These are phyloP conservation scores for Alternaria ventricosa DNA, from an alignment of 2,329 filamentous ascomycete genomes.

Conservation along the genomic window DNA sequence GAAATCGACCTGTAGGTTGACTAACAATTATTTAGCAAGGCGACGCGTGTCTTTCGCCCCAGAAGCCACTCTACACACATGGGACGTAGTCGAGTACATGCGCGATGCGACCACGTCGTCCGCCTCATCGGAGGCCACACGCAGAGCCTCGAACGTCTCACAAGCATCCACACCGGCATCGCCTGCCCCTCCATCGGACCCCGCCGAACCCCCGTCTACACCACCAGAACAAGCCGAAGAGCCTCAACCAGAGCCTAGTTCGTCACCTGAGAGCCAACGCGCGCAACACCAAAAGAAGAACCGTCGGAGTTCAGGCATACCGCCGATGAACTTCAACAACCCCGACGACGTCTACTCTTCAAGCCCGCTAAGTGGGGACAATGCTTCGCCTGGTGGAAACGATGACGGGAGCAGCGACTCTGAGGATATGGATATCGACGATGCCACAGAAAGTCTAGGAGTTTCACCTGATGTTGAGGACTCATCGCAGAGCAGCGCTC, in stretches of 20 bases:
- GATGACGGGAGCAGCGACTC: slow-evolving; percentile 62
- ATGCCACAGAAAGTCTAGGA: slow-evolving; percentile 69
- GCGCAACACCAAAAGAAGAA: slow-evolving; percentile 67
- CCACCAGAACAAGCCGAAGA: slow-evolving; percentile 67
- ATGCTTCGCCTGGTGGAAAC: slow-evolving; percentile 47
- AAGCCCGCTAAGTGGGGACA: slow-evolving; percentile 74
- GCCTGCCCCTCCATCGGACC: slow-evolving; percentile 52
- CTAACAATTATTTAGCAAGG: slow-evolving; percentile 63
- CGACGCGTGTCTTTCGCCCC: slow-evolving; percentile 96
- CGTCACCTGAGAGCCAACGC: slow-evolving; percentile 70
- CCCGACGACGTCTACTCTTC: slow-evolving; percentile 73
- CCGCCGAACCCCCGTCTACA: slow-evolving; percentile 67
- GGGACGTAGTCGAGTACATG: slow-evolving; percentile 88
- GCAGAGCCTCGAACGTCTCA: slow-evolving; percentile 71
- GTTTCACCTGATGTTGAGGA: slow-evolving; percentile 63
- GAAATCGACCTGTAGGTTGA: neutral
- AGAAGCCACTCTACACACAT: slow-evolving; percentile 95
- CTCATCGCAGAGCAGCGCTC: slow-evolving; percentile 71
- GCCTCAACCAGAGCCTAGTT: slow-evolving; percentile 62
- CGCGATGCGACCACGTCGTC: slow-evolving; percentile 83
- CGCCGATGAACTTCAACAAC: slow-evolving; percentile 69
- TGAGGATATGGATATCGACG: slow-evolving; percentile 65
- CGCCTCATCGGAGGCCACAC: slow-evolving; percentile 74
- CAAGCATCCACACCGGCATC: slow-evolving; percentile 39
- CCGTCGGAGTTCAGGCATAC: slow-evolving; percentile 69